Conservation (phyloP, 2,329 filamentous ascomycete species). For the Penicillium sp. region DNA sequence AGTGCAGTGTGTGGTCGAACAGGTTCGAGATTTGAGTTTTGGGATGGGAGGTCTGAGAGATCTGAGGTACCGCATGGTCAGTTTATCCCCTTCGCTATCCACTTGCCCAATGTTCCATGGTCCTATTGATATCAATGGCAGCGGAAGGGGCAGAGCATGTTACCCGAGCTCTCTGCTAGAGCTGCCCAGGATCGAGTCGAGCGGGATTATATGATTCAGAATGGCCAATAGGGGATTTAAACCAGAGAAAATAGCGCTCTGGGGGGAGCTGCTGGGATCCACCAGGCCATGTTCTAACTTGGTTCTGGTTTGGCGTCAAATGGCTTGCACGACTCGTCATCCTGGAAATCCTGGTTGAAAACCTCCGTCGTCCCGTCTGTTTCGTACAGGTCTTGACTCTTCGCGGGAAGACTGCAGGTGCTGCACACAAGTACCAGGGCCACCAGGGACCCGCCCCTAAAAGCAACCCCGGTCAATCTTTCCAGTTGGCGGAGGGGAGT, state of each 20-base stretch:
- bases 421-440: background rate
- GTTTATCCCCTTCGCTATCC: background rate
- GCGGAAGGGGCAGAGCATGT: background rate
- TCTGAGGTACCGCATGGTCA: background rate
- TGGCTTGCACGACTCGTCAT: background rate
- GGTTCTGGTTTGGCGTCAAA: slow-evolving; percentile 8
- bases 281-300: background rate
- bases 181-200: slow-evolving; percentile 2
- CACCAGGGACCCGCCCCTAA: background rate
- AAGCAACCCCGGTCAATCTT: background rate
- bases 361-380: slow-evolving; percentile 1
- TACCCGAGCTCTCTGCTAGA: background rate
- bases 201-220: background rate
- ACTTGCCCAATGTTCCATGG: slow-evolving; percentile 2
- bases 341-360: background rate
- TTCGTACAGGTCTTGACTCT: background rate
- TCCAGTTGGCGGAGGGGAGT: background rate
- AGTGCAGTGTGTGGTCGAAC: background rate
- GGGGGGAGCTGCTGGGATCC: background rate
- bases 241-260: too few relatives aligned
- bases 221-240: slow-evolving; percentile 3
- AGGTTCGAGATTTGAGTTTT: background rate
- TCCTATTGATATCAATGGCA: slow-evolving; percentile 1
- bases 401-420: slow-evolving; percentile 1
- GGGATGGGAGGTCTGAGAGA: background rate